These are phyloP conservation scores for Irpex lacteus DNA, from an alignment of 1,284 basidiomycete species.

Conservation along the genomic window DNA sequence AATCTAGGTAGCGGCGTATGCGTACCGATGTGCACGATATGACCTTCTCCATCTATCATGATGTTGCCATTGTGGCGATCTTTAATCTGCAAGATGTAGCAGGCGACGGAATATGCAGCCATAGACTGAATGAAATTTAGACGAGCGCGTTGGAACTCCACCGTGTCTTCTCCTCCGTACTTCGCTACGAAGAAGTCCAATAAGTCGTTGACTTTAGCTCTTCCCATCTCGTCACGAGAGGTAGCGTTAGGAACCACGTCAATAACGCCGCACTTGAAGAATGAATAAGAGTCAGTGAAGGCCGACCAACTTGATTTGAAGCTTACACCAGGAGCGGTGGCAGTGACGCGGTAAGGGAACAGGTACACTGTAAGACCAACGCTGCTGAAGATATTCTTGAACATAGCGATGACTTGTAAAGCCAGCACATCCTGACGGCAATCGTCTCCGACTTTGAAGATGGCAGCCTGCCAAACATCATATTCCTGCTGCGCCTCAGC, in stretches of 20 bases:
- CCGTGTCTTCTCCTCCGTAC: conserved; percentile 87
- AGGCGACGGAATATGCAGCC: conserved; percentile 99
- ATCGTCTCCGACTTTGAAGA: conserved; percentile 99
- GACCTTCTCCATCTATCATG: conserved; percentile 97
- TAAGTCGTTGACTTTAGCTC: conserved; percentile 96
- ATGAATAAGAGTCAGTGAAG: conserved; percentile 5
- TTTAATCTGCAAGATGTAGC: conserved; percentile 97
- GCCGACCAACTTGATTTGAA: not conserved
- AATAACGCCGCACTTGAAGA: conserved; percentile 87
- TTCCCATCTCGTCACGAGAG: conserved; percentile 98
- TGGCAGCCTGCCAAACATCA: conserved; percentile 97
- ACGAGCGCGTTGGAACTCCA: conserved; percentile 91
- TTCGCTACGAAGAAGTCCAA: conserved; percentile 93
- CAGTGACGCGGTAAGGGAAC: conserved; percentile 96
- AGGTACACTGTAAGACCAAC: conserved; percentile 92
- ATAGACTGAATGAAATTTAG: conserved; percentile 98
- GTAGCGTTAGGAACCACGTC: conserved; percentile 99
- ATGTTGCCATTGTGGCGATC: conserved; percentile 99
- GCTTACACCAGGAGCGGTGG: conserved; percentile 92
- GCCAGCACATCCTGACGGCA: conserved; percentile 98
- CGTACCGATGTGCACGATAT: conserved; percentile 91
- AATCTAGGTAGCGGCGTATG: conserved; percentile 6
- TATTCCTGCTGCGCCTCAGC: conserved; percentile 61
- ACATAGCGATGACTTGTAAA: conserved; percentile 97
- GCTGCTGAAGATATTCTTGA: conserved; percentile 94